phyloP scores from a whole-genome alignment of 805 yeast species.

The Kazachstania psychrophila region DNA sequence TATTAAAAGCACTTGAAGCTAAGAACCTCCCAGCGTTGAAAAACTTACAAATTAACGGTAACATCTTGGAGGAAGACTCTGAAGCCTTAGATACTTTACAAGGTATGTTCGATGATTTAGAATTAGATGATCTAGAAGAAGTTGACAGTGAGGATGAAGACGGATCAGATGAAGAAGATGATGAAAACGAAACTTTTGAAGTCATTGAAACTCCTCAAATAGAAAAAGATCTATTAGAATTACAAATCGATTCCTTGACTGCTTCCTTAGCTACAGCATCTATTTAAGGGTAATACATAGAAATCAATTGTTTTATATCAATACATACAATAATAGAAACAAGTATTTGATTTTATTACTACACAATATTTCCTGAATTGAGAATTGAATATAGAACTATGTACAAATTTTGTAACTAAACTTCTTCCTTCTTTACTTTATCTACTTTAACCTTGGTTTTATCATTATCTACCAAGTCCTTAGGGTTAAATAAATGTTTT shows the following conservation, averaged over 20 bases:
- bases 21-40: constrained; percentile 51
- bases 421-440: background rate
- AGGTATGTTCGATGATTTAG: constrained; percentile 72
- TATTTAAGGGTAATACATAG: constrained; percentile 20
- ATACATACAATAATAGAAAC: background rate
- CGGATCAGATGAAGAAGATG: constrained; percentile 33
- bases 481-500: constrained; percentile 39
- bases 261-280: constrained; percentile 48
- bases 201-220: constrained; percentile 40
- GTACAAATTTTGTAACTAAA: too few species aligned
- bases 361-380: too few species aligned
- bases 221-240: constrained; percentile 37
- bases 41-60: constrained; percentile 81
- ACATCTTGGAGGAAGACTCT: constrained; percentile 83
- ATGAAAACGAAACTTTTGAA: constrained; percentile 35
- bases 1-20: constrained; percentile 44
- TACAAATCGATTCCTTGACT: constrained; percentile 38
- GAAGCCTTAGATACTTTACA: constrained; percentile 53
- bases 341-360: too few species aligned
- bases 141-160: constrained; percentile 48
- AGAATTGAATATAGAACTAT: too few species aligned
- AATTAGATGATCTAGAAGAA: constrained; percentile 91
- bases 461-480: constrained; percentile 11
- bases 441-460: background rate
- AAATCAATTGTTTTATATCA: background rate